Percentiles rank a stretch among this genome's conserved stretches.
phyloP scores from a whole-genome alignment of 352 stramenopile species.

The Lagenidium sp. region DNA sequence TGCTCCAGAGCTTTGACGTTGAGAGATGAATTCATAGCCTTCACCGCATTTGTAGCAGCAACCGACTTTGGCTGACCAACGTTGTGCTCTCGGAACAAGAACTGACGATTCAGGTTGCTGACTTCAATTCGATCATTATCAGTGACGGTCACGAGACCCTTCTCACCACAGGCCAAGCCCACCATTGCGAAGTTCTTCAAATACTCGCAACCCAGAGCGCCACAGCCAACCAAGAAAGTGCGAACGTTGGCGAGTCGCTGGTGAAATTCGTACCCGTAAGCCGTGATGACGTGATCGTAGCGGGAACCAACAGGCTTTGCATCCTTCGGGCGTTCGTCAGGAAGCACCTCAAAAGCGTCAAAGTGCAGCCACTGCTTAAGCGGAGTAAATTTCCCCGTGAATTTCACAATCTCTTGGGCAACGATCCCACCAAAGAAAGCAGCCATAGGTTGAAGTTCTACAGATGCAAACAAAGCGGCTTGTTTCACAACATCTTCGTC shows the following conservation, averaged over 20 bases:
- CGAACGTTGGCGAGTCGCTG: conserved; percentile 50
- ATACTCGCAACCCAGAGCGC: conserved; percentile 77
- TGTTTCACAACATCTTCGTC: conserved; percentile 60
- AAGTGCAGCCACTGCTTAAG: conserved; percentile 82
- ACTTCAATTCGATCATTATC: conserved; percentile 87
- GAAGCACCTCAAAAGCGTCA: conserved; percentile 75
- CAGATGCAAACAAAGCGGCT: conserved; percentile 37
- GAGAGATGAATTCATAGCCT: conserved; percentile 61
- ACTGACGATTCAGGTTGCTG: conserved; percentile 84
- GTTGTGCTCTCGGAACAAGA: conserved; percentile 82
- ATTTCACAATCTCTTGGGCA: conserved; percentile 85
- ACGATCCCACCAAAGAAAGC: conserved; percentile 78
- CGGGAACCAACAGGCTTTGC: conserved; percentile 43
- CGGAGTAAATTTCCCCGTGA: conserved; percentile 81
- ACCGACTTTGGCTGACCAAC: conserved; percentile 81
- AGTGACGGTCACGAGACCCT: conserved; percentile 73
- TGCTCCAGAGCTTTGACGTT: conserved; percentile 81
- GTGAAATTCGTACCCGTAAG: conserved; percentile 65
- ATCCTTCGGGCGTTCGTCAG: conserved; percentile 47
- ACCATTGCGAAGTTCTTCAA: conserved; percentile 86
- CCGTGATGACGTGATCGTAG: conserved; percentile 76
- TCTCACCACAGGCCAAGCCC: conserved; percentile 61
- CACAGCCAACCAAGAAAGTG: conserved; percentile 79
- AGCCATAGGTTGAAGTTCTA: conserved; percentile 76
- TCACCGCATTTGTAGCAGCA: conserved; percentile 64